Percentiles rank a stretch among this genome's conserved stretches.
These are phyloP conservation scores for Fusarium globosum DNA, from an alignment of 2,329 filamentous ascomycete species.

Conservation along the genomic window DNA sequence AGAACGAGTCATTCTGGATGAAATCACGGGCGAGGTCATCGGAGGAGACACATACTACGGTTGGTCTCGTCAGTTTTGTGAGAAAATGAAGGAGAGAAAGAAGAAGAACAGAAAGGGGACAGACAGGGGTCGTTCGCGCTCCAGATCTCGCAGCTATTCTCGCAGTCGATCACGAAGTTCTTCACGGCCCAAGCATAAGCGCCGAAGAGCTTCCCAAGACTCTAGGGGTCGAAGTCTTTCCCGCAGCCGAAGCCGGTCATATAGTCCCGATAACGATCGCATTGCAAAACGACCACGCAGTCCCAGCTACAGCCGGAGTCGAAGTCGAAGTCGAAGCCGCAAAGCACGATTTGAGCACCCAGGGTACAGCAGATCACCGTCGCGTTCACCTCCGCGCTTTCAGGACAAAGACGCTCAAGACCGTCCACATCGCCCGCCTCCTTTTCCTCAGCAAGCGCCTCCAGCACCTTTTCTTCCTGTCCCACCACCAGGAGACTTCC, in stretches of 20 bases:
- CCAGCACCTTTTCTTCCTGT: constrained; percentile 35
- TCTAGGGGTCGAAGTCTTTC: constrained; percentile 39
- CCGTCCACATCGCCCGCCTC: constrained; percentile 36
- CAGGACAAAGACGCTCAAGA: constrained; percentile 27
- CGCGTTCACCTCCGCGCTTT: constrained; percentile 35
- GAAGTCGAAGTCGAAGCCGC: constrained; percentile 42
- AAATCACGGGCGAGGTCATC: constrained; percentile 72
- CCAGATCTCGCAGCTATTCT: constrained; percentile 46
- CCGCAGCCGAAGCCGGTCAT: constrained; percentile 46
- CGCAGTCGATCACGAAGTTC: constrained; percentile 47
- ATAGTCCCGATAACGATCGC: constrained; percentile 39
- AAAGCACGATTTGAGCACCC: constrained; percentile 33
- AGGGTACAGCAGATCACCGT: constrained; percentile 44
- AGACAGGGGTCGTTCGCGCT: constrained; percentile 50
- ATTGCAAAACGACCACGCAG: constrained; percentile 40
- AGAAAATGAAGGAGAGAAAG: constrained; percentile 77
- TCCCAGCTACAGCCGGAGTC: constrained; percentile 48
- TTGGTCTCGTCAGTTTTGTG: constrained; percentile 84
- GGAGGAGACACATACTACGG: constrained; percentile 85
- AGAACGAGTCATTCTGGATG: constrained; percentile 72
- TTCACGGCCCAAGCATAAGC: constrained; percentile 48
- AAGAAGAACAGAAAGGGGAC: constrained; percentile 45
- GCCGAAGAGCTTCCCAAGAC: constrained; percentile 43
- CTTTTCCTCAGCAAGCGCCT: constrained; percentile 40
- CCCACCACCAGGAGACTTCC: constrained; percentile 31